A percentile compares a stretch with the other conserved stretches of the same genome.
These are phyloP conservation scores for Leccinum longicurvipes DNA, from an alignment of 768 basidiomycete species.

Conservation along the genomic window DNA sequence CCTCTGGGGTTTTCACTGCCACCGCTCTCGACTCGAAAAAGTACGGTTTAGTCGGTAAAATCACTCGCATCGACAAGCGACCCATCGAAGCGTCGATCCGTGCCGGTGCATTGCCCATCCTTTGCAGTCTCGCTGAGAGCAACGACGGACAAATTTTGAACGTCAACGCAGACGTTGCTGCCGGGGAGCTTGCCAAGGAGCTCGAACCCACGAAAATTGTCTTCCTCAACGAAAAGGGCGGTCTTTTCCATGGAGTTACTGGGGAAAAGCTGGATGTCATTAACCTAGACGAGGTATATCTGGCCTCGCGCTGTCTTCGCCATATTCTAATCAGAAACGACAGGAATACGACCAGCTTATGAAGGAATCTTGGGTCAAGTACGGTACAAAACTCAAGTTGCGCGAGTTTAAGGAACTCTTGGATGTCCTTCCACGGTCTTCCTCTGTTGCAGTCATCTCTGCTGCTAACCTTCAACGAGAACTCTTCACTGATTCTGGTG, in stretches of 20 bases:
- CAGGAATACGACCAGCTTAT: constrained; percentile 95
- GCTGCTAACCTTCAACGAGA: constrained; percentile 92
- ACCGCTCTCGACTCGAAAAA: constrained; percentile 94
- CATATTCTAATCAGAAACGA: background rate
- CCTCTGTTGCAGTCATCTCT: constrained; percentile 97
- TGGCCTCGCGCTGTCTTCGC: background rate
- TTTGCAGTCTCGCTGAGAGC: constrained; percentile 92
- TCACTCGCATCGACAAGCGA: constrained; percentile 91
- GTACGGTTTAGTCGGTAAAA: constrained; percentile 94
- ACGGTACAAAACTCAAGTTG: constrained; percentile 97
- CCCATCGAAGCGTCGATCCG: constrained; percentile 96
- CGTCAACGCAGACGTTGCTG: constrained; percentile 98
- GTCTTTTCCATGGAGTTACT: constrained; percentile 95
- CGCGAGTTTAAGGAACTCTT: constrained; percentile 99
- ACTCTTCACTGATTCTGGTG: constrained; percentile 97
- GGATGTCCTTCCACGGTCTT: constrained; percentile 95
- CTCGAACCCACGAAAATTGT: constrained; percentile 98
- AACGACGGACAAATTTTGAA: constrained; percentile 97
- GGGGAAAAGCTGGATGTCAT: constrained; percentile 95
- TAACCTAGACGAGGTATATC: constrained; percentile 87
- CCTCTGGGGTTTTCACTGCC: constrained; percentile 97
- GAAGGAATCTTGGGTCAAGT: constrained; percentile 99
- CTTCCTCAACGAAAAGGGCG: constrained; percentile 97
- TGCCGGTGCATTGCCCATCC: constrained; percentile 92
- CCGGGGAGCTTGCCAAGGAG: constrained; percentile 96